Percentiles rank a stretch among this genome's conserved stretches.
Evolutionary conservation across 306 rosid genomes (phyloP).

Genomic region (Dryas octopetala): DNA sequence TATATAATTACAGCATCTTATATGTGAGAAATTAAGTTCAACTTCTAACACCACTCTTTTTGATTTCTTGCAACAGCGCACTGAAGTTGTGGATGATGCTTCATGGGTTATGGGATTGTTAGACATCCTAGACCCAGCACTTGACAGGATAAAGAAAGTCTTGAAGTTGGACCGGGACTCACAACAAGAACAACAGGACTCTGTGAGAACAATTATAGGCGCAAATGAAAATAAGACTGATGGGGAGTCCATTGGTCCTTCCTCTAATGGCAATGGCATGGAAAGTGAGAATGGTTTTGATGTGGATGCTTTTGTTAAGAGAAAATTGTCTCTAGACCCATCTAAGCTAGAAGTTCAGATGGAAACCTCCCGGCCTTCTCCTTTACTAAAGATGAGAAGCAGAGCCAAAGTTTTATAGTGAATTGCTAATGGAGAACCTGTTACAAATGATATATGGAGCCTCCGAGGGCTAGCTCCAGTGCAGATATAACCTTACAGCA

Average conservation of each 20-base stretch:
- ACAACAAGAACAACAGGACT: constrained; percentile 29
- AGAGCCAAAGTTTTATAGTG: constrained; percentile 7
- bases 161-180: constrained; percentile 61
- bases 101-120: constrained; percentile 92
- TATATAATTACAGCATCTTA: not conserved
- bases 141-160: constrained; percentile 73
- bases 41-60: not conserved
- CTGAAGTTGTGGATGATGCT: constrained; percentile 95
- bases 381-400: constrained; percentile 28
- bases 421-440: not conserved
- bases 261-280: constrained; percentile 28
- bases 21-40: not conserved
- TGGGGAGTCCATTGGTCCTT: constrained; percentile 28
- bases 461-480: not conserved
- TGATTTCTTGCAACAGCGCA: constrained; percentile 61
- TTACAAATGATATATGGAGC: constrained; percentile 3
- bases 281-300: constrained; percentile 51
- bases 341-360: constrained; percentile 60
- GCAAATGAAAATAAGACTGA: constrained; percentile 27
- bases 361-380: constrained; percentile 37
- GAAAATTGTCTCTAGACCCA: constrained; percentile 61
- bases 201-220: constrained; percentile 32
- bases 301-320: constrained; percentile 65
- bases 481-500: constrained; percentile 10
- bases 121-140: constrained; percentile 87